These are phyloP conservation scores for Trichoderma breve DNA, from an alignment of 2,329 filamentous ascomycete species.

Conservation along the genomic window DNA sequence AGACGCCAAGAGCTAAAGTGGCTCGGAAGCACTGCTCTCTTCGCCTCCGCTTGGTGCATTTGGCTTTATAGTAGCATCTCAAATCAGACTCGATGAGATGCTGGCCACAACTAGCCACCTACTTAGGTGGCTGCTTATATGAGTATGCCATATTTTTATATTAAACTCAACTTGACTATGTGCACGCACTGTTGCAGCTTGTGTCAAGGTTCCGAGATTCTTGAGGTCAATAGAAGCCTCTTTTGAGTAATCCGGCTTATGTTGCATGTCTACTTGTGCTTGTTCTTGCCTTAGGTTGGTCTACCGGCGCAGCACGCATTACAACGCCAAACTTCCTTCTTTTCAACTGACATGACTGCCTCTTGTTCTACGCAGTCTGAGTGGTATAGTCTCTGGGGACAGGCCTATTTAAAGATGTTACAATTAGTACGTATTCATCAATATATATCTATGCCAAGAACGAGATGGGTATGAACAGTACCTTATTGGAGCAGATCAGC, in stretches of 20 bases:
- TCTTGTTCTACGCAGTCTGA: constrained; percentile 43
- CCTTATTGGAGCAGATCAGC: constrained; percentile 51
- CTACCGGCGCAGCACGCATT: constrained; percentile 30
- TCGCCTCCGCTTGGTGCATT: not conserved
- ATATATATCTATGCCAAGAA: not conserved
- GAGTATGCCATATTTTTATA: not conserved
- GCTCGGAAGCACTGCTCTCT: not conserved
- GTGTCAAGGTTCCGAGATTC: not conserved
- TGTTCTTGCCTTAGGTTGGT: not conserved
- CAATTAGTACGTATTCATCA: not conserved
- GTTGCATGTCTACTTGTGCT: not conserved
- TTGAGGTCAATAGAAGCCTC: not conserved
- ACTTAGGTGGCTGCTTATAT: not conserved
- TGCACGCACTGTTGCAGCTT: not conserved
- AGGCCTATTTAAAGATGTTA: constrained; percentile 37
- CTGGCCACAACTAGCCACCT: not conserved
- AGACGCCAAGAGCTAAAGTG: not conserved
- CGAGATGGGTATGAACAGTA: constrained; percentile 31
- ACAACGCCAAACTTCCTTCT: constrained; percentile 42
- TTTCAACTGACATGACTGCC: constrained; percentile 37
- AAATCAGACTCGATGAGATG: not conserved
- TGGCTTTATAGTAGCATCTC: not conserved
- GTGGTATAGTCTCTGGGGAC: constrained; percentile 48
- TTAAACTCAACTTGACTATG: not conserved
- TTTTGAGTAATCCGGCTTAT: not conserved